Base-by-base conservation (phyloP, 1,139 yeast genomes). In the Scheffersomyces titani region DNA sequence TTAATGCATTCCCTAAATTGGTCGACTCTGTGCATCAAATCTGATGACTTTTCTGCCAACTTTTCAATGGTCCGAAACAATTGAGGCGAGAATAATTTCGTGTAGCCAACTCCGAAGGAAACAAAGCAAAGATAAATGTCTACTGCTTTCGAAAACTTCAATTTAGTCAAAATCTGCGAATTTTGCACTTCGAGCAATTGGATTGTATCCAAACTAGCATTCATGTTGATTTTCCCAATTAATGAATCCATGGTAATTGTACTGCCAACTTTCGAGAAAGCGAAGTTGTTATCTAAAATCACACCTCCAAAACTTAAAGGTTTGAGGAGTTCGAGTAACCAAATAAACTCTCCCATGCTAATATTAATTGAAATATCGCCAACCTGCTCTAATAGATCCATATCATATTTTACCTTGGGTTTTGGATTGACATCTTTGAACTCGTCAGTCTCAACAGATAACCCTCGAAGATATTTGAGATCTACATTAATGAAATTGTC, bases 71-170 rank as follows among this genome's bases (percentile, higher is more conserved):
- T 62, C 16, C 61, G 62, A 3, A 69, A 53, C 2, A 76, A 55
- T 63, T 67, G 74, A 1, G 80, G 81, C 4, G 69, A 55, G 44
- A 67, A 67, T 4, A 75, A 56, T 56, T 78, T 77, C 6, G 78
- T 67, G 56, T 71, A 75, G 0, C 80, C 81, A 30, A 74, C 58
- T n/a, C 70, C 67, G 3, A 70, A 58, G 9, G 65, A 65, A 0
- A 69, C 56, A 0, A 64, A 58, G 0, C 71, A 53, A 47, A 75
- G 63, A 46, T 60, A 55, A 16, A 65, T 53, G 2, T 65, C 69
- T 1, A 59, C 63, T 5, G 57, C 44, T 1, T 60, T 56, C 2
- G 59, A 55, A 19, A 71, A 45, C 48, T 68, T 68, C n/a, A 70
- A 52, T 11, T 60, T 61, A 11, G 70, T 65, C 19, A 61, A 59